Conservation (phyloP, 1,284 basidiomycete genomes). For the Melampsora americana region DNA sequence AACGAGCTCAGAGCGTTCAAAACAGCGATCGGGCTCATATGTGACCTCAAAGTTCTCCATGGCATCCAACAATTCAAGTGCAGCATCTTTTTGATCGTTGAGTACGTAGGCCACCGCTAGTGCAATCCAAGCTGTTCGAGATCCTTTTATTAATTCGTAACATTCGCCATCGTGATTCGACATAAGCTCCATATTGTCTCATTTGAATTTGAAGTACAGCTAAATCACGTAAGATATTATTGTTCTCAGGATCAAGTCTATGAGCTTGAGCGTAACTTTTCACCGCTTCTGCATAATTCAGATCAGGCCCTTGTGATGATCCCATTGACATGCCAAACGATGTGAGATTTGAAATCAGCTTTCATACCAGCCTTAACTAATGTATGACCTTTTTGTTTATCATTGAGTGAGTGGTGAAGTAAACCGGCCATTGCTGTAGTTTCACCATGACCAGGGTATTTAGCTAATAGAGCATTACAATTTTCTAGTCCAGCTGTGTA, state of each 20-base stretch:
- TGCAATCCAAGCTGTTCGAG: conserved; percentile 84
- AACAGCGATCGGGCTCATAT: conserved; percentile 37
- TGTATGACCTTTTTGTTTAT: conserved; percentile 75
- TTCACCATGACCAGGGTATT: conserved; percentile 96
- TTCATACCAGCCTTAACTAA: conserved; percentile 83
- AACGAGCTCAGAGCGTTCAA: conserved; percentile 27
- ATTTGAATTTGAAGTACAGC: conserved; percentile 86
- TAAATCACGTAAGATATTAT: conserved; percentile 87
- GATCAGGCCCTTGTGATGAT: conserved; percentile 86
- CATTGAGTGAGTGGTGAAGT: conserved; percentile 72
- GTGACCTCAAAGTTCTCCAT: conserved; percentile 59
- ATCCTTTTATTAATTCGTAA: conserved; percentile 75
- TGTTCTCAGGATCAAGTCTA: conserved; percentile 91
- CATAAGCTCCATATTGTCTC: conserved; percentile 73
- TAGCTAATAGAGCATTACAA: conserved; percentile 90
- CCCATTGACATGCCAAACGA: conserved; percentile 97
- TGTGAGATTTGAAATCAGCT: conserved; percentile 85
- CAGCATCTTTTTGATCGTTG: conserved; percentile 69
- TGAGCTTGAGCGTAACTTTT: conserved; percentile 73
- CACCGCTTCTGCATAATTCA: conserved; percentile 79
- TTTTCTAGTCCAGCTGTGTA: conserved; percentile 87
- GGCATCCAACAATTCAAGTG: conserved; percentile 70
- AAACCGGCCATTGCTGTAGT: conserved; percentile 92
- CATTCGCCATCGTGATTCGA: conserved; percentile 78
- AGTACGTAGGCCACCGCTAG: conserved; percentile 85